A percentile compares a stretch with the other conserved stretches of the same genome.
These are phyloP conservation scores for Didymella pomorum DNA, from an alignment of 2,329 filamentous ascomycete genomes.

Conservation along the genomic window DNA sequence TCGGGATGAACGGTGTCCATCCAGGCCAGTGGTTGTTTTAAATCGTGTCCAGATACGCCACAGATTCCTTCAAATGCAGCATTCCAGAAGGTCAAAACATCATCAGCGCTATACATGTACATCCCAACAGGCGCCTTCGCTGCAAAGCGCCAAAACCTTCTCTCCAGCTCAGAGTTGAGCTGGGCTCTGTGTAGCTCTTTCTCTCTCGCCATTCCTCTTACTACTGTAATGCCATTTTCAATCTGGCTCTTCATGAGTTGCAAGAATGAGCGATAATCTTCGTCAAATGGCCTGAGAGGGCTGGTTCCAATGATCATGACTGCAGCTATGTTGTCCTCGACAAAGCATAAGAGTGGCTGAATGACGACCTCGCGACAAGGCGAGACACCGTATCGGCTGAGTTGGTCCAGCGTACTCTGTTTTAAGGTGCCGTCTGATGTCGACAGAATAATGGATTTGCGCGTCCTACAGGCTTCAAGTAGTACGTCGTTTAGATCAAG, in stretches of 20 bases:
- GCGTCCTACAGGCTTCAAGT: conserved; percentile 2
- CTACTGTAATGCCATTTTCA: conserved; percentile 70
- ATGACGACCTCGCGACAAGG: conserved; percentile 77
- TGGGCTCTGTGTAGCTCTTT: conserved; percentile 79
- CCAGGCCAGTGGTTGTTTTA: conserved; percentile 73
- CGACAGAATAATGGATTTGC: background rate
- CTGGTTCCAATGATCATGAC: conserved; percentile 81
- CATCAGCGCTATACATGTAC: conserved; percentile 76
- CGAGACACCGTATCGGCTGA: conserved; percentile 76
- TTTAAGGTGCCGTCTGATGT: conserved; percentile 1
- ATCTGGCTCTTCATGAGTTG: conserved; percentile 76
- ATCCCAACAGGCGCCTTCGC: conserved; percentile 83
- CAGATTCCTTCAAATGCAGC: conserved; percentile 74
- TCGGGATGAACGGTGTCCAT: conserved; percentile 67
- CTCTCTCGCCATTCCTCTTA: conserved; percentile 80
- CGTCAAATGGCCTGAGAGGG: conserved; percentile 77
- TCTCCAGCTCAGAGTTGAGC: conserved; percentile 74
- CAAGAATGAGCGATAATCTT: conserved; percentile 79
- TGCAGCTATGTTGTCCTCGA: conserved; percentile 73
- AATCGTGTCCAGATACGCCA: conserved; percentile 65
- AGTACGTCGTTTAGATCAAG: background rate
- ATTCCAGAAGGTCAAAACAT: conserved; percentile 78
- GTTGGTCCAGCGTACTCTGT: conserved; percentile 17
- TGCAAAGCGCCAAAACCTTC: conserved; percentile 81
- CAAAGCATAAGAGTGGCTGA: conserved; percentile 78